Evolutionary conservation across 2,329 filamentous ascomycete genomes (phyloP).

Genomic region (Trichoderma endophyticum): DNA sequence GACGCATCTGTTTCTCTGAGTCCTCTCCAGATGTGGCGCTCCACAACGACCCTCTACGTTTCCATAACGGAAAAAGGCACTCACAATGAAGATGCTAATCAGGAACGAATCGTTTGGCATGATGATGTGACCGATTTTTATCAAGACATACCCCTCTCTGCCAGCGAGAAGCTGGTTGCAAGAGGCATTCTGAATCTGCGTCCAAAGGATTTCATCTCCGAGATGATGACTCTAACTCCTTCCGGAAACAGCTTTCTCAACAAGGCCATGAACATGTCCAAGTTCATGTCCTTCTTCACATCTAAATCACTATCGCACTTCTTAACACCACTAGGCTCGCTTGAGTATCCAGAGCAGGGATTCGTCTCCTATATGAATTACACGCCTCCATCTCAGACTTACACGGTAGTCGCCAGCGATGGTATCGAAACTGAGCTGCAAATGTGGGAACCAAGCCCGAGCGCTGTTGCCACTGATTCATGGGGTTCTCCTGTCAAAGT

Average conservation of each 20-base stretch:
- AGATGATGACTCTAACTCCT: slow-evolving; percentile 52
- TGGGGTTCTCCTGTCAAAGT: slow-evolving; percentile 8
- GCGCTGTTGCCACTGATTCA: slow-evolving; percentile 30
- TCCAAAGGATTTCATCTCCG: slow-evolving; percentile 50
- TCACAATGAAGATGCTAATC: background rate
- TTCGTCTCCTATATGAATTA: slow-evolving; percentile 50
- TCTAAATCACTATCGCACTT: slow-evolving; percentile 52
- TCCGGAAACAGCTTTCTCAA: slow-evolving; percentile 46
- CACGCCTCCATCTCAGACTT: slow-evolving; percentile 42
- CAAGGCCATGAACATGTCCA: slow-evolving; percentile 44
- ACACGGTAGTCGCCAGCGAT: slow-evolving; percentile 50
- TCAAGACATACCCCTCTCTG: background rate
- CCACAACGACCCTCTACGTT: slow-evolving; percentile 61
- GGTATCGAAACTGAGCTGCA: slow-evolving; percentile 51
- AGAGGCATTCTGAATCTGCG: slow-evolving; percentile 57
- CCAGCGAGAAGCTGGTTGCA: slow-evolving; percentile 35
- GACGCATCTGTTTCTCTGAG: slow-evolving; percentile 58
- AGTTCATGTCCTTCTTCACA: slow-evolving; percentile 56
- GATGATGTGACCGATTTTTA: background rate
- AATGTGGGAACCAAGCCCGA: slow-evolving; percentile 53
- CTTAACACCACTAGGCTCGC: slow-evolving; percentile 50
- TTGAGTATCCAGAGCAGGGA: slow-evolving; percentile 51
- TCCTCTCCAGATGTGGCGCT: slow-evolving; percentile 56
- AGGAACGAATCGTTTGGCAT: background rate
- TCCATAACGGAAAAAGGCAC: slow-evolving; percentile 51